Base-by-base conservation (phyloP, 371 early-diverging fungal genomes). In the Batkoa obscura region DNA sequence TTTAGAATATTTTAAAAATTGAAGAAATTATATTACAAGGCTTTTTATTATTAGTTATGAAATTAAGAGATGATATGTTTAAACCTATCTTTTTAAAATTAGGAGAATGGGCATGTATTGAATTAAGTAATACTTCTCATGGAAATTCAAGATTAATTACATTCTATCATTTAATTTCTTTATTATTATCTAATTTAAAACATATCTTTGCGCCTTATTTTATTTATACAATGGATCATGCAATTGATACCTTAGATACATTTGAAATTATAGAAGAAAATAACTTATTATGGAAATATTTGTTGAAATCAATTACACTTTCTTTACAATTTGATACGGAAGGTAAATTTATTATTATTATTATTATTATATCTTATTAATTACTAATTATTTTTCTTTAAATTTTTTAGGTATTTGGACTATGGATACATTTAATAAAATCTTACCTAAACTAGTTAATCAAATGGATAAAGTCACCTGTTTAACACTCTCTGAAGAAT, bases 21-120 rank as follows among this genome's bases (percentile, higher is more conserved):
- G 93, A 92, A 67, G 66, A 69, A 23, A 59, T 76, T 1, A 68
- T 82, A 35, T 74, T 92, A 35, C 64, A 70, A 8, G 76, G 88
- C 6, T 87, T 93, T 62, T 64, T 87, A 67, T 74, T 79, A 51
- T 60, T 90, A 53, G 83, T 88, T 5, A 76, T 91, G 77, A 87
- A 86, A 72, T 68, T 94, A 62, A 92, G 90, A 68, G 97, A 94
- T 65, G 81, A 80, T 2, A 67, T 85, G 55, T 96, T 96, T 86
- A 86, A 84, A 62, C 94, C 94, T 4, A 61, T 94, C 64, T 92
- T 85, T 75, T 73, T 89, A 60, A 85, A 85, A 69, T 63, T 87
- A 17, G 72, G 87, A 42, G 88, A 90, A 47, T 95, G 96, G 96
- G 88, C 89, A 2, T 83, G 80, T 2, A 67, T 73, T 53, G 81